phyloP scores from a whole-genome alignment of 352 stramenopile genomes.

The Globisporangium mamillatum region DNA sequence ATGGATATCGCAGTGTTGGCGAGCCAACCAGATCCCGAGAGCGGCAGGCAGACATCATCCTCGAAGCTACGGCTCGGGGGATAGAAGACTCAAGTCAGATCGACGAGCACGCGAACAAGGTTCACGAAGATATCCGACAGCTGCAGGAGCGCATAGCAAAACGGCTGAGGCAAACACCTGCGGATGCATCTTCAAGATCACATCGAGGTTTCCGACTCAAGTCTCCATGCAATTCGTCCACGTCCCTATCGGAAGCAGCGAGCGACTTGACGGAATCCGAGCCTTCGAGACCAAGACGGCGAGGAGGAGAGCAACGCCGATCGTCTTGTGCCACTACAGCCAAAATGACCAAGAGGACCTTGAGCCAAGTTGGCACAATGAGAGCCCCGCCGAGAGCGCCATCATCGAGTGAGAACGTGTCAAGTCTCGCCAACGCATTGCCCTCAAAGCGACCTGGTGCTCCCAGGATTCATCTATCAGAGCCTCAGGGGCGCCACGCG shows the following conservation, averaged over 20 bases:
- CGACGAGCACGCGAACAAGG: slow-evolving; percentile 55
- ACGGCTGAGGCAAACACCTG: slow-evolving; percentile 45
- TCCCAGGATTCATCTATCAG: background rate
- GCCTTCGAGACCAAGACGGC: background rate
- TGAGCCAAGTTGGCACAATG: background rate
- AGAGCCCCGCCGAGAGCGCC: background rate
- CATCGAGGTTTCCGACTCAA: background rate
- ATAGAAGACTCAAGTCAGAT: slow-evolving; percentile 32
- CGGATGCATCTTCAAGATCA: background rate
- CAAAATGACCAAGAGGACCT: background rate
- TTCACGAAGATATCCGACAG: slow-evolving; percentile 70
- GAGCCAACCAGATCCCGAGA: too few relatives aligned
- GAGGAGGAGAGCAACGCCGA: background rate
- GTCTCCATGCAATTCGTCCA: slow-evolving; percentile 29
- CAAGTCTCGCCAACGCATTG: slow-evolving; percentile 5
- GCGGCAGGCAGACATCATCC: too few relatives aligned
- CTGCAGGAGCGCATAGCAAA: slow-evolving; percentile 67
- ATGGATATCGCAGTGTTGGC: background rate
- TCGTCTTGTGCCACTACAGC: background rate
- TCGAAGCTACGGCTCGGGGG: background rate
- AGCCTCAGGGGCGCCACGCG: background rate
- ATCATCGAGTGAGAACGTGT: slow-evolving; percentile 9
- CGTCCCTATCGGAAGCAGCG: slow-evolving; percentile 32
- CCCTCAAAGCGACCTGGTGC: background rate
- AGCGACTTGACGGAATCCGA: slow-evolving; percentile 11